phyloP scores from a whole-genome alignment of 768 basidiomycete genomes.

The Serendipita sp. region DNA sequence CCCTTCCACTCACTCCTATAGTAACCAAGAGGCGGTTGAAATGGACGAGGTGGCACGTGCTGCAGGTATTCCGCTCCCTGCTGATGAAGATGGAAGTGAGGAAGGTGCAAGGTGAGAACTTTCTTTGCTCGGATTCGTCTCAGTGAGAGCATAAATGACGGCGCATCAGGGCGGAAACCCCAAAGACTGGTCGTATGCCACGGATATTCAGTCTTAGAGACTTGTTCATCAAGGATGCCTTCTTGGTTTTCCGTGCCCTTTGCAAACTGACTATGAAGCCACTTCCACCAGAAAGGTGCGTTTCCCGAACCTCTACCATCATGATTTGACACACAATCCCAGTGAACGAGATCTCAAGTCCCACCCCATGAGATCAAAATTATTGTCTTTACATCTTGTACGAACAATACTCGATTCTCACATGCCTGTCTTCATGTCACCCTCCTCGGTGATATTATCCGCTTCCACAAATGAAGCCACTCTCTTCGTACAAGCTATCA shows the following conservation, averaged over 20 bases:
- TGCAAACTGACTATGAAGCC: slow-evolving; percentile 99
- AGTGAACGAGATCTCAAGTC: slow-evolving; percentile 94
- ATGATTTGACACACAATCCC: slow-evolving; percentile 2
- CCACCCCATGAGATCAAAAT: slow-evolving; percentile 92
- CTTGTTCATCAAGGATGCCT: slow-evolving; percentile 91
- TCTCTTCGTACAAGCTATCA: slow-evolving; percentile 81
- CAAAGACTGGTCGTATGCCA: slow-evolving; percentile 16
- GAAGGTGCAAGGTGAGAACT: neutral
- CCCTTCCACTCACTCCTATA: neutral
- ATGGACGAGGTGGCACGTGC: neutral
- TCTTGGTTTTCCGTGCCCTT: slow-evolving; percentile 89
- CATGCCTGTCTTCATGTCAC: slow-evolving; percentile 76
- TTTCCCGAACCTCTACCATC: neutral
- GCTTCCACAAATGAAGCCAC: slow-evolving; percentile 76
- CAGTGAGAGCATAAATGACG: neutral
- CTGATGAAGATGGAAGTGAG: neutral
- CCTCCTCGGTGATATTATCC: slow-evolving; percentile 80
- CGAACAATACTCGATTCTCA: slow-evolving; percentile 84
- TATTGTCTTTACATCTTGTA: slow-evolving; percentile 86
- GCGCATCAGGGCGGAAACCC: neutral
- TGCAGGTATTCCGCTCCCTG: neutral
- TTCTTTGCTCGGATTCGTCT: neutral
- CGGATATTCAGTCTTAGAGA: slow-evolving; percentile 59
- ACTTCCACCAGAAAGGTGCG: slow-evolving; percentile 78
- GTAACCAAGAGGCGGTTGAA: neutral